These are phyloP conservation scores for Pichia scutulata DNA, from an alignment of 805 yeast genomes.

Conservation along the genomic window DNA sequence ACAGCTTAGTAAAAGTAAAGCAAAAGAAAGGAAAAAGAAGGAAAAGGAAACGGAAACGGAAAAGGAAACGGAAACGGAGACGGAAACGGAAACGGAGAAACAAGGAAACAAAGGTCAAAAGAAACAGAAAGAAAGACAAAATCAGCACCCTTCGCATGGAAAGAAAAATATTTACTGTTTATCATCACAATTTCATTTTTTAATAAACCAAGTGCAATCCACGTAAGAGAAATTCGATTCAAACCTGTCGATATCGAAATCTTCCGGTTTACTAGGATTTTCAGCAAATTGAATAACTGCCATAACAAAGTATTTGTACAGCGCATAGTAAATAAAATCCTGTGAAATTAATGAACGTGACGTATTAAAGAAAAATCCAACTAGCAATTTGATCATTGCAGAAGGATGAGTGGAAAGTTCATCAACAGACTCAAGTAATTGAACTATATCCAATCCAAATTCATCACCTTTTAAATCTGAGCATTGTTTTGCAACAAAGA, in stretches of 20 bases:
- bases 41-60: no score
- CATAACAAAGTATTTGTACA: constrained; percentile 20
- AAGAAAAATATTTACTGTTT: neutral
- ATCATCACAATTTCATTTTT: neutral
- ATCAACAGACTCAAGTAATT: constrained; percentile 9
- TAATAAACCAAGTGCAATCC: constrained; percentile 9
- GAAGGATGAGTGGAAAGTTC: constrained; percentile 13
- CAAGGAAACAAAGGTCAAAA: no score
- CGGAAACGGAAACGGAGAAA: no score
- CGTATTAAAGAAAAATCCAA: constrained; percentile 25
- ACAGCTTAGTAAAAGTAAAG: neutral
- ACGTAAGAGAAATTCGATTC: constrained; percentile 1
- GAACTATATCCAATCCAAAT: neutral
- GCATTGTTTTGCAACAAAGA: constrained; percentile 4
- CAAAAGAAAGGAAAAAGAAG: neutral
- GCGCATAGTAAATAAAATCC: constrained; percentile 22
- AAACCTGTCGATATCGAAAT: constrained; percentile 8
- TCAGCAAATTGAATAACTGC: constrained; percentile 9
- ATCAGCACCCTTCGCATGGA: neutral
- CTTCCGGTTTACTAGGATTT: neutral
- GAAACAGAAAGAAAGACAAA: neutral
- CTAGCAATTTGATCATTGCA: constrained; percentile 16
- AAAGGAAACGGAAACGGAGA: no score
- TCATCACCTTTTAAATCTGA: neutral
- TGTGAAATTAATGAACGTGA: constrained; percentile 21